Percentiles rank a stretch among this genome's conserved stretches.
phyloP scores from a whole-genome alignment of 106 monocot genomes.

The Vanilla planifolia region DNA sequence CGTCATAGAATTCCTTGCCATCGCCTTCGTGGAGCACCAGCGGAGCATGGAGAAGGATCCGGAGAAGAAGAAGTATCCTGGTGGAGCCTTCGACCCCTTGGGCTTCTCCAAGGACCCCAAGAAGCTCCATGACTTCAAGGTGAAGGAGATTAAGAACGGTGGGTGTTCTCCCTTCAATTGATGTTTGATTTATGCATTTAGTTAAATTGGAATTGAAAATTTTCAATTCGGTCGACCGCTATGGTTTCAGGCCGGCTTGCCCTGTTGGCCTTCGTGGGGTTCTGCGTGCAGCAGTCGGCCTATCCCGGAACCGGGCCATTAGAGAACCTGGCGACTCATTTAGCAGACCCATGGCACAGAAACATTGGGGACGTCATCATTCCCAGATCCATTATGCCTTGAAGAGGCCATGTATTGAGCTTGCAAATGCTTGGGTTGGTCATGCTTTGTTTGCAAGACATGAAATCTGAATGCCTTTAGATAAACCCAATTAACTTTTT shows the following conservation, averaged over 20 bases:
- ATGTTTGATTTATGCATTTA: too few relatives aligned
- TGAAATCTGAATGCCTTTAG: too few relatives aligned
- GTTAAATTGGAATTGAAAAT: too few relatives aligned
- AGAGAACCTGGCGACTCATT: conserved; percentile 87
- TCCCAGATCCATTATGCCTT: conserved; percentile 57
- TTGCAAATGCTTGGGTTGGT: too few relatives aligned
- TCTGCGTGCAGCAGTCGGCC: conserved; percentile 92
- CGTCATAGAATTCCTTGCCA: conserved; percentile 71
- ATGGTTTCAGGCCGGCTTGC: conserved; percentile 85
- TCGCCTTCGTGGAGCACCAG: conserved; percentile 93
- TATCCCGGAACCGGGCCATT: conserved; percentile 93
- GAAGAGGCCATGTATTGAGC: neutral
- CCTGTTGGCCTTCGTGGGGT: conserved; percentile 78
- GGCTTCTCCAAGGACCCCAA: conserved; percentile 90
- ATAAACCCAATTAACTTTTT: too few relatives aligned
- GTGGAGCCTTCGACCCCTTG: conserved; percentile 90
- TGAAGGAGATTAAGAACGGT: conserved; percentile 99
- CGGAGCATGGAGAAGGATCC: conserved; percentile 97
- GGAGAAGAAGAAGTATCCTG: conserved; percentile 97
- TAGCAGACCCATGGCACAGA: conserved; percentile 98
- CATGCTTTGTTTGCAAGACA: too few relatives aligned
- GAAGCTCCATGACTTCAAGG: conserved; percentile 79
- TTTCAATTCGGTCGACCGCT: too few relatives aligned
- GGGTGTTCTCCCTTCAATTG: neutral
- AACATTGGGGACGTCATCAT: conserved; percentile 90